Evolutionary conservation across 495 filamentous ascomycete species (phyloP), one percentile per base, ranked within the genome.

Genomic region (Glonium stellatum): DNA sequence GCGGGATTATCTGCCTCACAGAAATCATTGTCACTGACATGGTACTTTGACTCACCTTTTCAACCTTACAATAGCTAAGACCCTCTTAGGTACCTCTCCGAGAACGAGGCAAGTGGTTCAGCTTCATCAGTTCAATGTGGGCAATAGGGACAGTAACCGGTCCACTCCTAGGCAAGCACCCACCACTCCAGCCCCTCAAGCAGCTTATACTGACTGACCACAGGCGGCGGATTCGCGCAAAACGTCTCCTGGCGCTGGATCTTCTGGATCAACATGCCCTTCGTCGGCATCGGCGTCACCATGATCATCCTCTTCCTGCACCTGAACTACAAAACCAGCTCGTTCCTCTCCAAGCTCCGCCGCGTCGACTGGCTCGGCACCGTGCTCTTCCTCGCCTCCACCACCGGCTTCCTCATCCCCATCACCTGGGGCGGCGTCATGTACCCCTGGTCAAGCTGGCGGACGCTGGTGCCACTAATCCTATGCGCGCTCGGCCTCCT

Each of bases 21-120:
- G 81, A 87, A 63, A 80, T 89, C 48, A 65, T 89, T 1, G 76
- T 92, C 58, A 81, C 85, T 0, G 86, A 89, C 61, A 70, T 87
- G 4, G 80, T 31, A 31, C 6, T 31, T 31, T 31, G 27, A 31
- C 6, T 6, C 27, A 6, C 2, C 27, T 31, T 6, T 31, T 31
- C 27, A 31, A 31, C 27, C 6, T 31, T 31, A 6, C 27, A 6
- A 31, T 31, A 6, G 27, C 27, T 31, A 31, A 31, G 6, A 31
- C 6, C 27, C 27, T 31, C 27, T 31, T 6, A 31, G 27, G 27
- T 83, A 35, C 80, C 81, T 12, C 70, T 84, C 10, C 58, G 76
- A 0, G 67, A 76, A 53, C 72, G 81, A 48, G 79, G 79, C 3
- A 72, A 75, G 47, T 80, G 71, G 66, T 72, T 77, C 65, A 71